Evolutionary conservation across 2,329 filamentous ascomycete species (phyloP).

Genomic region (Tolypocladium ophioglossoides): DNA sequence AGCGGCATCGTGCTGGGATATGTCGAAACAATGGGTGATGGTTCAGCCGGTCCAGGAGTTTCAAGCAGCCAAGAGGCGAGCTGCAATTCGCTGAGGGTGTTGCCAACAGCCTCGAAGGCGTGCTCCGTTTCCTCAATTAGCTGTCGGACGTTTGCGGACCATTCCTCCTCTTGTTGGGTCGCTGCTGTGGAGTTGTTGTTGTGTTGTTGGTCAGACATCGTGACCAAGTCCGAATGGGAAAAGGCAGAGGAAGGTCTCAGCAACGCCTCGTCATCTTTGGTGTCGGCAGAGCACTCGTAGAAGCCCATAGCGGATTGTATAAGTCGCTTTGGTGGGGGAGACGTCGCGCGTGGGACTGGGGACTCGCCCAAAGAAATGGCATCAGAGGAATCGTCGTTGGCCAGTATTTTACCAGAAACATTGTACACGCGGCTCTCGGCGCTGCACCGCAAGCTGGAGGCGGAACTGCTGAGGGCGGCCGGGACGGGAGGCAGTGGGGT

Average conservation of each 20-base stretch:
- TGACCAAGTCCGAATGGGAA: not conserved
- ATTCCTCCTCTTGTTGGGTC: constrained; percentile 5
- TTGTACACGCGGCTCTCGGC: not conserved
- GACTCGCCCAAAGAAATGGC: not conserved
- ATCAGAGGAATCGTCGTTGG: not conserved
- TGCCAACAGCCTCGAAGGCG: constrained; percentile 35
- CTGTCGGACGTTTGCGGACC: constrained; percentile 29
- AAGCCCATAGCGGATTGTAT: not conserved
- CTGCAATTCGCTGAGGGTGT: constrained; percentile 27
- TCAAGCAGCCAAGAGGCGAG: constrained; percentile 13
- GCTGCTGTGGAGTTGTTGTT: not conserved
- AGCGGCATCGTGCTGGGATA: no score
- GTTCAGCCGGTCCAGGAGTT: constrained; percentile 5
- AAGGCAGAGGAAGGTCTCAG: not conserved
- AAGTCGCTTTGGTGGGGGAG: not conserved
- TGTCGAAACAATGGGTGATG: constrained; percentile 5
- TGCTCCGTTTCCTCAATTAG: constrained; percentile 39
- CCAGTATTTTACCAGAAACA: not conserved
- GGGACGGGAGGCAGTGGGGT: constrained; percentile 26
- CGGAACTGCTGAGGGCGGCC: constrained; percentile 9
- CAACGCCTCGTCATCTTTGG: no score
- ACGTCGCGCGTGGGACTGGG: not conserved
- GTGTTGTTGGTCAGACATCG: not conserved
- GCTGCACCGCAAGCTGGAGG: not conserved
- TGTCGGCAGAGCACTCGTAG: not conserved